A percentile compares a stretch with the other conserved stretches of the same genome.
These are phyloP conservation scores for Canavalia ensiformis DNA, from an alignment of 306 rosid species.

Conservation along the genomic window DNA sequence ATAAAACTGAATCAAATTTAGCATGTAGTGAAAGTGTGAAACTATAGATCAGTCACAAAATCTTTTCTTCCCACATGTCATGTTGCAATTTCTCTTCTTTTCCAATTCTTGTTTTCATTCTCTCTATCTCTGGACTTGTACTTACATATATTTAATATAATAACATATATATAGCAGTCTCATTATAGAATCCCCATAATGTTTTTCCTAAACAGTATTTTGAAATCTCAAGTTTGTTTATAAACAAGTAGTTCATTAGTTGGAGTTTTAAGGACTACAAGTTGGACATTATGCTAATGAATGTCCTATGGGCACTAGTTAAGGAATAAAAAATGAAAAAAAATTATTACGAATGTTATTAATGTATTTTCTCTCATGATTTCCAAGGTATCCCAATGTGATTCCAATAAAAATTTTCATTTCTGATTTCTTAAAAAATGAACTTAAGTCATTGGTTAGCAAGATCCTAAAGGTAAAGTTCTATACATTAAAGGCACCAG, in stretches of 20 bases:
- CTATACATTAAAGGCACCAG: constrained; percentile 1
- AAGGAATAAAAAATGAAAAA: too few species aligned
- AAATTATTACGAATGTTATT: too few species aligned
- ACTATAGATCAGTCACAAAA: background rate
- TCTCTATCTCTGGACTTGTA: constrained; percentile 4
- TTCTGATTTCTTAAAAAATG: too few species aligned
- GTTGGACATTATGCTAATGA: background rate
- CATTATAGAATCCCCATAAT: background rate
- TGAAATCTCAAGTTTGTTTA: constrained; percentile 15
- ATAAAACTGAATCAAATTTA: constrained; percentile 5
- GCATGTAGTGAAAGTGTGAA: background rate
- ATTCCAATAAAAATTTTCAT: too few species aligned
- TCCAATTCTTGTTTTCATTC: background rate
- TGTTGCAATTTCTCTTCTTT: background rate
- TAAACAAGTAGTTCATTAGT: background rate
- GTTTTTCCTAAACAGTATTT: background rate
- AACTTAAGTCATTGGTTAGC: too few species aligned
- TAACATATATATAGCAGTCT: background rate
- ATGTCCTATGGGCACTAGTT: too few species aligned
- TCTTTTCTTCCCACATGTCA: background rate
- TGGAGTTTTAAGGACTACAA: constrained; percentile 13
- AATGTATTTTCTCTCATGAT: too few species aligned
- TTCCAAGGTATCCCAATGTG: too few species aligned
- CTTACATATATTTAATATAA: background rate
- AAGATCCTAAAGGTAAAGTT: background rate